Conservation (phyloP, 2,329 filamentous ascomycete genomes). For the Aspergillus aculeatus region DNA sequence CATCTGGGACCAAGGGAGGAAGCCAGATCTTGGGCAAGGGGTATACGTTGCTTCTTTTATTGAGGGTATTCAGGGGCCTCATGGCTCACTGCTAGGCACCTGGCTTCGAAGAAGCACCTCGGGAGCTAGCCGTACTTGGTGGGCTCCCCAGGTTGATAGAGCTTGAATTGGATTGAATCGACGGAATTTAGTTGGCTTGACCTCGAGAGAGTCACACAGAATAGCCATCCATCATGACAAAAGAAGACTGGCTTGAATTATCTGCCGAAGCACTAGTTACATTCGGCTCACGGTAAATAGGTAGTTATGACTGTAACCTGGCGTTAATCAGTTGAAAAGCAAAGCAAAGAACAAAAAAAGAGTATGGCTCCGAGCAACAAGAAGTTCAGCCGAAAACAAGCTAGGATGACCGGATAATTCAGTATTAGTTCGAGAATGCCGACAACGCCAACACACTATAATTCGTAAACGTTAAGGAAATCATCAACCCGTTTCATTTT, state of each 20-base stretch:
- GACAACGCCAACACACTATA: slow-evolving; percentile 5
- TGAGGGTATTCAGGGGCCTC: too few species aligned
- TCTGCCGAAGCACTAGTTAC: slow-evolving; percentile 4
- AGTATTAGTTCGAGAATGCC: slow-evolving; percentile 2
- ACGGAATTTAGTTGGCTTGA: neutral
- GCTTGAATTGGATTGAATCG: too few species aligned
- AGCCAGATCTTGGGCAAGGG: too few species aligned
- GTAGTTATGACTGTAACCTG: neutral
- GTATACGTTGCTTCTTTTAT: too few species aligned
- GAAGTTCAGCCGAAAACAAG: slow-evolving; percentile 3
- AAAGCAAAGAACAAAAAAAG: neutral
- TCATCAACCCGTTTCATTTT: neutral
- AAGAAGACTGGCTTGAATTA: slow-evolving; percentile 1
- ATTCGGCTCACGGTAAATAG: neutral
- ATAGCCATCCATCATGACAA: neutral
- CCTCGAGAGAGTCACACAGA: neutral
- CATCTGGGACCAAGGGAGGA: too few species aligned
- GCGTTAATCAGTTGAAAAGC: neutral
- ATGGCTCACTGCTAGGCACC: too few species aligned
- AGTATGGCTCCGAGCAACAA: neutral
- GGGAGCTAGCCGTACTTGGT: too few species aligned
- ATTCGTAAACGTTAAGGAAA: neutral
- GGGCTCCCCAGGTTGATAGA: too few species aligned
- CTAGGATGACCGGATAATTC: neutral
- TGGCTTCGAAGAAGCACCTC: too few species aligned